A percentile compares a stretch with the other conserved stretches of the same genome.
phyloP scores from a whole-genome alignment of 1,284 basidiomycete genomes.

The Phenoliferia sp. region DNA sequence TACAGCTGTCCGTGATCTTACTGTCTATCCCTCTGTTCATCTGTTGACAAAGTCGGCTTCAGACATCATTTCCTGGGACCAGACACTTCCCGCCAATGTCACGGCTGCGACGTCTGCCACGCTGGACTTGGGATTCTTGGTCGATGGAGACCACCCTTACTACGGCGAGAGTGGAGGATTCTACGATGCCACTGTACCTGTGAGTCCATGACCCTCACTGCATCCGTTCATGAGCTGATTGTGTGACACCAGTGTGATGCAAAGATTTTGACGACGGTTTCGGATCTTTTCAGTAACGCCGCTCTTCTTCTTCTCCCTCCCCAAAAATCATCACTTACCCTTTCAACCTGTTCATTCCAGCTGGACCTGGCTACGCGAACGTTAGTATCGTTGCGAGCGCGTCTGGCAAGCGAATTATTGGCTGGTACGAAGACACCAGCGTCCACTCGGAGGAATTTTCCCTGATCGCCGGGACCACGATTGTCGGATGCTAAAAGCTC shows the following conservation, averaged over 20 bases:
- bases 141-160: background rate
- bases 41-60: background rate
- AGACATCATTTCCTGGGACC: background rate
- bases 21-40: background rate
- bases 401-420: background rate
- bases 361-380: background rate
- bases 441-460: background rate
- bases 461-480: background rate
- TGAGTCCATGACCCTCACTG: background rate
- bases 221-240: background rate
- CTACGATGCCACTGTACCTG: background rate
- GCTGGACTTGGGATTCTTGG: background rate
- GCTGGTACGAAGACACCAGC: background rate
- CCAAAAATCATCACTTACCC: background rate
- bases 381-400: background rate
- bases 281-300: background rate
- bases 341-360: background rate
- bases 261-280: background rate
- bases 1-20: background rate
- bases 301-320: background rate
- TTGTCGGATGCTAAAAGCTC: background rate
- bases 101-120: background rate
- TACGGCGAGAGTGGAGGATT: background rate
- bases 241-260: background rate
- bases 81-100: background rate